phyloP scores from a whole-genome alignment of 73 alveolate species.

The Loxodes magnus region DNA sequence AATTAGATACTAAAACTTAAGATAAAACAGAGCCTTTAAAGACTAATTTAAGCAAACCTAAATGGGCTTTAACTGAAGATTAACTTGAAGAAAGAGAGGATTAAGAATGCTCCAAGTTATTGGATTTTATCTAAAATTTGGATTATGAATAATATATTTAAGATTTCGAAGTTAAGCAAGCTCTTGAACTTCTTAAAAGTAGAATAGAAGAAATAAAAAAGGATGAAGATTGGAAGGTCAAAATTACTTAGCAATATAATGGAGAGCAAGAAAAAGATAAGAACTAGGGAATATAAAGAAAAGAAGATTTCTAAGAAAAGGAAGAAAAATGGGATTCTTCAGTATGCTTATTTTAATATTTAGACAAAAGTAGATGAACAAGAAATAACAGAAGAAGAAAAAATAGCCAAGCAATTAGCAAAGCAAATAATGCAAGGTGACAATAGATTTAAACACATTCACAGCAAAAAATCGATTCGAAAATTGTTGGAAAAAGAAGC shows the following conservation, averaged over 20 bases:
- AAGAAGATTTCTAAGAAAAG: conserved; percentile 23
- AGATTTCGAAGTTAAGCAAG: conserved; percentile 72
- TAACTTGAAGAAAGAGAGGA: conserved; percentile 54
- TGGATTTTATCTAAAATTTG: conserved; percentile 66
- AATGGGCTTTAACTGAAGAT: conserved; percentile 73
- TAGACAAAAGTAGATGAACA: background rate
- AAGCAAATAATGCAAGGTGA: conserved; percentile 53
- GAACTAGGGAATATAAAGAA: conserved; percentile 20
- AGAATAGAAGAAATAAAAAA: conserved; percentile 63
- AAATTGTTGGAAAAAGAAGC: conserved; percentile 73
- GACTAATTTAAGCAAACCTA: conserved; percentile 45
- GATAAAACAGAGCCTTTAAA: background rate
- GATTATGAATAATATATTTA: conserved; percentile 78
- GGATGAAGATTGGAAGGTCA: conserved; percentile 53
- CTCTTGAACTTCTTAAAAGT: conserved; percentile 60
- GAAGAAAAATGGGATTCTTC: conserved; percentile 23
- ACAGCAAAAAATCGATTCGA: conserved; percentile 54
- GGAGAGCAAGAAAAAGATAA: conserved; percentile 30
- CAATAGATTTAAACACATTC: conserved; percentile 37
- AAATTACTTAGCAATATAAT: conserved; percentile 44
- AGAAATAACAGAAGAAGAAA: conserved; percentile 46
- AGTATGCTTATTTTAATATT: background rate
- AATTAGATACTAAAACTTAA: background rate
- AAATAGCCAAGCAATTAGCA: conserved; percentile 70
- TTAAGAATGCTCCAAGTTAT: conserved; percentile 58